Base-by-base conservation (phyloP, 108 stramenopile species). In the Fragilaria radians region DNA sequence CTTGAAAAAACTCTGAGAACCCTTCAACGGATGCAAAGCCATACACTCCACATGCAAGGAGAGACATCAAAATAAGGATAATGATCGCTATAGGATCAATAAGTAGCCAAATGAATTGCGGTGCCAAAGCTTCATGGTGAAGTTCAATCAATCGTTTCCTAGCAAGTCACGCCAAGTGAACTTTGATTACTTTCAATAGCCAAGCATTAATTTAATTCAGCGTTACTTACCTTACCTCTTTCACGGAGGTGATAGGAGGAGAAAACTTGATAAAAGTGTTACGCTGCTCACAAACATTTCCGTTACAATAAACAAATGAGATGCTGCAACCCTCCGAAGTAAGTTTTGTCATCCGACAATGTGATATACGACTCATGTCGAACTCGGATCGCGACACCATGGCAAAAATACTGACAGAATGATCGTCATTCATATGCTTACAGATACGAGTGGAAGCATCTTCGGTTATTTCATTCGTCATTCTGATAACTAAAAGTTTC, bases 371-470 rank as follows among this genome's bases (percentile, higher is more conserved):
- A 5, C 32, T 23, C 22, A n/a, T 7, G 36, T 11, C 51, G 17
- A 30, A 2, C 23, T 48, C 28, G 28, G 62, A 17, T 14, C 19
- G 23, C 2, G 26, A 24, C 1, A 32, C 62, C 45, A 63, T 45
- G 19, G 30, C 51, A 22, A 32, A 24, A 19, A 63, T 52, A 23
- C 30, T 32, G 24, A 52, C 62, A 1, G 62, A 18, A 63, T 63
- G 62, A 30, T 63, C 62, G 2, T 63, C 62, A 46, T 63, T 63
- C 62, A 63, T 63, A 23, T 63, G 62, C 29, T 29, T 33, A 46
- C 62, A 63, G 51, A 63, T 63, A 2, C 62, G 59, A n/a, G 25
- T 14, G 5, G 55, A 57, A 19, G 55, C 3, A 18, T 57, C 32
- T 21, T 32, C 32, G 55, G 22, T 57, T 18, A 57, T 57, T 26